Evolutionary conservation across 176 grass and related monocot species (phyloP), one percentile per base, ranked within the genome.

Genomic region (Oryza nivara): DNA sequence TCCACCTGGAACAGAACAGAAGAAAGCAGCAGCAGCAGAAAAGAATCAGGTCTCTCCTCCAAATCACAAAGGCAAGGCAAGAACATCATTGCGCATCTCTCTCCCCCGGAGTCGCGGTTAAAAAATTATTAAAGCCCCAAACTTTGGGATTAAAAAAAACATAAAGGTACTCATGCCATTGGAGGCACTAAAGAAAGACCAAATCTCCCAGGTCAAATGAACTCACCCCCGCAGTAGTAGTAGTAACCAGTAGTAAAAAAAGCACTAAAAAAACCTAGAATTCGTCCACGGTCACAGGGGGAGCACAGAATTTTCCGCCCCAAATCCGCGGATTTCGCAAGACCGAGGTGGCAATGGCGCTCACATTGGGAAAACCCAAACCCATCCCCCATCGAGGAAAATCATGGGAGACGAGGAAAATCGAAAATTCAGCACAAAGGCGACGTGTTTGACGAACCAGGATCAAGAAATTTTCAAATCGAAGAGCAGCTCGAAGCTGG

Each of bases 1-100:
- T 94, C 87, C 51, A 97, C 95, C 95, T 97, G 82, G 90, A 77
- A 70, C 44, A 82, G 90, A 77, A 74, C 44, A 82, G 9, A 73
- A 41, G 40, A 41, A 41, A 77, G 25, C 54, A 43, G 5, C 54
- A 43, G 5, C 30, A 43, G 13, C 30, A 32, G 30, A 32, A 15
- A 15, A 52, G 11, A 78, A 78, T 87, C 47, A 81, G 85, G 16
- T 6, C 25, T 25, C 46, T 32, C 30, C 30, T 32, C 10, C 46
- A 68, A 68, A 81, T 54, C 25, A 23, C 23, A 69, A 69, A 64
- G 60, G 46, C 46, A 58, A 36, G 67, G 35, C 46, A 73, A 74
- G 68, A 84, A 84, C 77, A 89, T 89, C 63, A 85, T 80, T 75
- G 82, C 70, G 75, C 72, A 74, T 80, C 82, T 23, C 38, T 19